phyloP scores from a whole-genome alignment of 2,329 filamentous ascomycete species.

The Fusarium subtropicale region DNA sequence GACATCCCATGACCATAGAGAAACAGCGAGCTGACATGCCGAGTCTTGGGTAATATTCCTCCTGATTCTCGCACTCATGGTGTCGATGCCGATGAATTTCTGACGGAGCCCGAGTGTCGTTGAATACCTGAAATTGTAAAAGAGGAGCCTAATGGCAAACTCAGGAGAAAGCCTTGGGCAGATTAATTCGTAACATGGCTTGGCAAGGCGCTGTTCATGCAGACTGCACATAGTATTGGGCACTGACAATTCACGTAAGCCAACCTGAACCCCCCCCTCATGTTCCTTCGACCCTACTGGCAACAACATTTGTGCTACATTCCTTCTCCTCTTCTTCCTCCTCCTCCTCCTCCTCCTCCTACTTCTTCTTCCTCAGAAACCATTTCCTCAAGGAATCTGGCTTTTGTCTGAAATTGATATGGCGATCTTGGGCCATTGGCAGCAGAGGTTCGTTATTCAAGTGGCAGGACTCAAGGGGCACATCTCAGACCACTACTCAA shows the following conservation, averaged over 20 bases:
- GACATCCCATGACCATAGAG: not conserved
- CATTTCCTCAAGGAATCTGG: too few species aligned
- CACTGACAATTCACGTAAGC: not conserved
- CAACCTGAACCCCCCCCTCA: not conserved
- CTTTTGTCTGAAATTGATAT: too few species aligned
- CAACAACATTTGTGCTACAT: not conserved
- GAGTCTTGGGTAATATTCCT: not conserved
- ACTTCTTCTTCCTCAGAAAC: not conserved
- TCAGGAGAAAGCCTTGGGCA: not conserved
- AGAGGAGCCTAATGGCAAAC: not conserved
- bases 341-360: too few species aligned
- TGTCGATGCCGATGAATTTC: fast-evolving
- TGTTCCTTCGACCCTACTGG: not conserved
- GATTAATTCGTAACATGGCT: not conserved
- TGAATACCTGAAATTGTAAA: too few species aligned
- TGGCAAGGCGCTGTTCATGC: not conserved
- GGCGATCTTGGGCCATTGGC: too few species aligned
- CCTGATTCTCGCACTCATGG: not conserved
- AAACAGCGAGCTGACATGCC: not conserved
- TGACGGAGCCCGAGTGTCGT: not conserved
- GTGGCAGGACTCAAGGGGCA: too few species aligned
- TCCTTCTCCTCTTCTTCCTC: too few species aligned
- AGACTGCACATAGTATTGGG: not conserved
- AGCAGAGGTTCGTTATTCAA: too few species aligned
- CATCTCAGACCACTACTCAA: too few species aligned